Evolutionary conservation across 805 yeast species (phyloP).

Genomic region (Priceomyces carsonii): DNA sequence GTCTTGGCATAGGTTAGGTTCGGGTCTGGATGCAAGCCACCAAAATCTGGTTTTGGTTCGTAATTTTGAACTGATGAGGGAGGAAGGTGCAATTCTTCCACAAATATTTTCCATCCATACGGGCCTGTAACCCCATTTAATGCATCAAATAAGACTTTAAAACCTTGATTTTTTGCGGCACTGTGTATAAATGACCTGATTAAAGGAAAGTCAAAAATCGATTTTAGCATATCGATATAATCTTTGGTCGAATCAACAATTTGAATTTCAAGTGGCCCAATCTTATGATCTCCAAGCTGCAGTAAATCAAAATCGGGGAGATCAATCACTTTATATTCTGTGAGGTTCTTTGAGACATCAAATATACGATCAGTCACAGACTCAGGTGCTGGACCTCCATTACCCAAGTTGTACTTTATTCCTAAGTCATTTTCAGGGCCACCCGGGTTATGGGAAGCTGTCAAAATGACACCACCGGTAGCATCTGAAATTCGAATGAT

Average conservation of each 20-base stretch:
- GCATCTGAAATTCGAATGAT: slow-evolving; percentile 72
- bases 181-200: slow-evolving; percentile 68
- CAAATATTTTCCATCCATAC: slow-evolving; percentile 81
- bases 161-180: slow-evolving; percentile 50
- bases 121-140: slow-evolving; percentile 97
- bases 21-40: slow-evolving; percentile 98
- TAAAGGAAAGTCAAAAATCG: slow-evolving; percentile 82
- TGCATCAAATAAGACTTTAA: slow-evolving; percentile 82
- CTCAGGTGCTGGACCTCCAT: slow-evolving; percentile 99
- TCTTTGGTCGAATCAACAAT: slow-evolving; percentile 79
- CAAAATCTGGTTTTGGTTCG: slow-evolving; percentile 84
- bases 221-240: slow-evolving; percentile 76
- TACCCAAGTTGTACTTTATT: slow-evolving; percentile 89
- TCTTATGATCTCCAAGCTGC: slow-evolving; percentile 50
- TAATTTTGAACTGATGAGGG: slow-evolving; percentile 72
- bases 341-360: slow-evolving; percentile 61
- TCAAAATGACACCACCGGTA: slow-evolving; percentile 94
- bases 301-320: slow-evolving; percentile 67
- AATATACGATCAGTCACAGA: slow-evolving; percentile 85
- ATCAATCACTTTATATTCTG: slow-evolving; percentile 57
- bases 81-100: slow-evolving; percentile 82
- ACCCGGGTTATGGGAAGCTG: slow-evolving; percentile 98
- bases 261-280: slow-evolving; percentile 71
- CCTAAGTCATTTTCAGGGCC: slow-evolving; percentile 93
- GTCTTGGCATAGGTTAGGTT: slow-evolving; percentile 91